Conservation (phyloP, 345 rosid genomes). For the Aegle marmelos region DNA sequence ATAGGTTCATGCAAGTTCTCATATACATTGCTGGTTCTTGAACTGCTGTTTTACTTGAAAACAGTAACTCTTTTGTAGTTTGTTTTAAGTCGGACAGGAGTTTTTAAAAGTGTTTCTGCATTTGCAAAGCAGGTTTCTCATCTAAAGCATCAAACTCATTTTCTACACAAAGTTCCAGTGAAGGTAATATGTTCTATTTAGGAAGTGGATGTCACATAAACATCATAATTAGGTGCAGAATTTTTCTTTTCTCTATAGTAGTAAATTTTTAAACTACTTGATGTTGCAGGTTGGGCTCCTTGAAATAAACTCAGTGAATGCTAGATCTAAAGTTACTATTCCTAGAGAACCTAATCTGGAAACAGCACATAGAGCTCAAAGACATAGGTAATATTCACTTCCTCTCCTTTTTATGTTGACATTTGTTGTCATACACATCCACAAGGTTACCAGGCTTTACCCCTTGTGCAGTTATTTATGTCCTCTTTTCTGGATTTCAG, state of each 20-base stretch:
- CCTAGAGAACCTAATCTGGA: constrained; percentile 57
- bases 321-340: constrained; percentile 40
- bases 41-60: background rate
- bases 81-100: background rate
- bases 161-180: constrained; percentile 50
- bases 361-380: constrained; percentile 55
- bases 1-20: background rate
- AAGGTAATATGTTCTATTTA: constrained; percentile 25
- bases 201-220: background rate
- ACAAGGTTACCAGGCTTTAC: background rate
- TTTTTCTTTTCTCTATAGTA: background rate
- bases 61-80: background rate
- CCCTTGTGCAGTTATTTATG: background rate
- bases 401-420: background rate
- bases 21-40: background rate
- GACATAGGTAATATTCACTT: constrained; percentile 33
- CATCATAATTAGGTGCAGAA: background rate
- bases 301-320: constrained; percentile 15
- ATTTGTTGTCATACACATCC: background rate
- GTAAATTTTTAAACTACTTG: constrained; percentile 2
- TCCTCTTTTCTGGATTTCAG: constrained; percentile 33
- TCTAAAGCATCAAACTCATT: constrained; percentile 55
- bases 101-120: background rate
- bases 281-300: constrained; percentile 25
- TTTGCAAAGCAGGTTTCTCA: constrained; percentile 47